Percentiles rank a stretch among this genome's conserved stretches.
phyloP scores from a whole-genome alignment of 2,329 filamentous ascomycete genomes.

The Trichoderma atrobrunneum region DNA sequence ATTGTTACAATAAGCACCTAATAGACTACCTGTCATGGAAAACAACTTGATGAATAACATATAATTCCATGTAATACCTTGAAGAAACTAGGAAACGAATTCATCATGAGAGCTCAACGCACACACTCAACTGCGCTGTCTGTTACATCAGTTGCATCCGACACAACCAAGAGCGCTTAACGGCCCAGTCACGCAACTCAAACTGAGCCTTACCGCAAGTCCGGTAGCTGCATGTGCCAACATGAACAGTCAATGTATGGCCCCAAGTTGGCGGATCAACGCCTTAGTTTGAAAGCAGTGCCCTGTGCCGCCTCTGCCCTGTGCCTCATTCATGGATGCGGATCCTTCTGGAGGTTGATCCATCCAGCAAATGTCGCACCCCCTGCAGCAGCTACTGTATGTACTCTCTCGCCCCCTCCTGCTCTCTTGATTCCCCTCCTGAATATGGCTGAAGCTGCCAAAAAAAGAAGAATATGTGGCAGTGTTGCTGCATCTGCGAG shows the following conservation, averaged over 20 bases:
- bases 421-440: neutral
- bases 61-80: no score
- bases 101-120: neutral
- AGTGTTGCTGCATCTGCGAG: neutral
- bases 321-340: neutral
- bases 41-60: no score
- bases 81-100: neutral
- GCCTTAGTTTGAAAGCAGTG: neutral
- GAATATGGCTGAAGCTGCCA: neutral
- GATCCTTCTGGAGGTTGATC: neutral
- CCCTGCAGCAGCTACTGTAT: neutral
- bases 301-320: neutral
- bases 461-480: neutral
- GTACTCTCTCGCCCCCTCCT: neutral
- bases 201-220: neutral
- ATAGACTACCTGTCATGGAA: neutral
- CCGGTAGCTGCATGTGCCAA: neutral
- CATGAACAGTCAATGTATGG: neutral
- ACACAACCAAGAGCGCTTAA: conserved; percentile 2
- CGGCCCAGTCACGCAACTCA: neutral
- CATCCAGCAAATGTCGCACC: neutral
- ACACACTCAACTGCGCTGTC: neutral
- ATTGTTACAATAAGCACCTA: neutral
- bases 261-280: neutral
- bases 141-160: neutral